phyloP scores from a whole-genome alignment of 176 grass and related monocot species.

The Carex parvula region DNA sequence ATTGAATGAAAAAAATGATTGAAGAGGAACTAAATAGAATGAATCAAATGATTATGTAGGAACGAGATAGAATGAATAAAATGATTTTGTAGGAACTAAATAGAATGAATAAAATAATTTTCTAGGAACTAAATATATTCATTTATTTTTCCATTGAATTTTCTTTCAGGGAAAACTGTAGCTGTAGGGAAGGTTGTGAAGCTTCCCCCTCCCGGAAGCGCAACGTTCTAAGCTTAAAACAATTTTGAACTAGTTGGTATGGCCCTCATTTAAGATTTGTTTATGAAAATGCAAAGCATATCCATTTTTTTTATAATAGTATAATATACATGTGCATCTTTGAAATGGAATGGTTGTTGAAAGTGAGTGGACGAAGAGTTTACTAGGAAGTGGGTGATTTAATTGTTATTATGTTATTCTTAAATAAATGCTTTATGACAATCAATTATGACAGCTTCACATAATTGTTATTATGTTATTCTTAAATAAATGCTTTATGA shows the following conservation, averaged over 20 bases:
- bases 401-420: background rate
- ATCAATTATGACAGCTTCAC: no score
- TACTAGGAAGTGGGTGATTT: background rate
- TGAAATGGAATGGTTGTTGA: background rate
- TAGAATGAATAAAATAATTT: no score
- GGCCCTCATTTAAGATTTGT: background rate
- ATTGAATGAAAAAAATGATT: no score
- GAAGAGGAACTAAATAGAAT: no score
- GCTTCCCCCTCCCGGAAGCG: conserved; percentile 42
- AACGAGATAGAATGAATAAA: no score
- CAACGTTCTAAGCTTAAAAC: conserved; percentile 41
- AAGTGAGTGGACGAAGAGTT: background rate
- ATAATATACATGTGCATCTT: background rate
- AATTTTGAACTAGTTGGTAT: conserved; percentile 54
- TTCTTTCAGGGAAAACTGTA: conserved; percentile 80
- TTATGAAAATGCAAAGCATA: background rate
- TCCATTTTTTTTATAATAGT: background rate
- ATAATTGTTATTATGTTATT: background rate
- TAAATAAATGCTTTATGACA: background rate
- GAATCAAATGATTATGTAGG: no score
- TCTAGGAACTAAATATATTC: background rate
- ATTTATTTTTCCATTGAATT: background rate
- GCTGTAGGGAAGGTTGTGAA: conserved; percentile 89
- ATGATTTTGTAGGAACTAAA: no score
- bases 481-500: background rate